Percentiles rank a stretch among this genome's conserved stretches.
These are phyloP conservation scores for Diaporthe sp. DNA, from an alignment of 2,329 filamentous ascomycete genomes.

Conservation along the genomic window DNA sequence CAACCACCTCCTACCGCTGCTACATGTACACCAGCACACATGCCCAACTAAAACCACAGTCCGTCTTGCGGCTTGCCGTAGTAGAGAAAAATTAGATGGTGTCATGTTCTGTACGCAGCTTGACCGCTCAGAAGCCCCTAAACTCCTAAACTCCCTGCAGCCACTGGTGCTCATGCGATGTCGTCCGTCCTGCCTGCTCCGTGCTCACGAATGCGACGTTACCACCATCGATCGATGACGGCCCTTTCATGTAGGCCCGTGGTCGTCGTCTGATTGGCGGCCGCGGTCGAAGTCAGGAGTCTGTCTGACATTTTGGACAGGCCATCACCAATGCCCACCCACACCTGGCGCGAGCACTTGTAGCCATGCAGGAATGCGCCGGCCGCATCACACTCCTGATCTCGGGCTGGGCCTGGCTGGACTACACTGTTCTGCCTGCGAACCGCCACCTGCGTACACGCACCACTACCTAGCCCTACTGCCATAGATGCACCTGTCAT, in stretches of 20 bases:
- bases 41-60: background rate
- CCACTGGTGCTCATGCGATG: background rate
- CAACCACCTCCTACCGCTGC: background rate
- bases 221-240: constrained; percentile 2
- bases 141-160: background rate
- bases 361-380: background rate
- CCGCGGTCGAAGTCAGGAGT: constrained; percentile 23
- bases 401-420: background rate
- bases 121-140: background rate
- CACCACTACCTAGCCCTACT: background rate
- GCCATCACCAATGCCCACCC: background rate
- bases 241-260: background rate
- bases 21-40: background rate
- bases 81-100: background rate
- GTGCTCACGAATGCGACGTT: constrained; percentile 16
- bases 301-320: constrained; percentile 22
- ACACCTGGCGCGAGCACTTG: background rate
- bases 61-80: background rate
- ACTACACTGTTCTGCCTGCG: background rate
- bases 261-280: constrained; percentile 23
- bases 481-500: background rate
- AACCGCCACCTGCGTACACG: background rate
- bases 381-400: constrained; percentile 2
- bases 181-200: background rate
- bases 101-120: background rate